These are phyloP conservation scores for Diaporthe ampelina DNA, from an alignment of 2,329 filamentous ascomycete genomes.

Conservation along the genomic window DNA sequence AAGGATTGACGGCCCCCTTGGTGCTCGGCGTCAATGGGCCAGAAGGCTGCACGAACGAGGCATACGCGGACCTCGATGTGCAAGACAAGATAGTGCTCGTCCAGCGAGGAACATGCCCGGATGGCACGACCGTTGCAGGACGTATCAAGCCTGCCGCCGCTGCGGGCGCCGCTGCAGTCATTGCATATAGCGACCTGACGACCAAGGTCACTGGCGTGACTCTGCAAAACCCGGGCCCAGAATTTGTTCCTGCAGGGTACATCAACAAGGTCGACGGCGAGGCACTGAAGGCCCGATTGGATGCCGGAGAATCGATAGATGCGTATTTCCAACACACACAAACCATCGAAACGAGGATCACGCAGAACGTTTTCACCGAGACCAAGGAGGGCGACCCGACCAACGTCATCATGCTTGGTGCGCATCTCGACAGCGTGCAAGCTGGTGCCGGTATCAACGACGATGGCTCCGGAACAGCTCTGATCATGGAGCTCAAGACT, in stretches of 20 bases:
- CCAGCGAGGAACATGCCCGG: not conserved
- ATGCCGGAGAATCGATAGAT: not conserved
- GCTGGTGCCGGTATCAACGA: slow-evolving; percentile 62
- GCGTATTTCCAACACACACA: slow-evolving; percentile 12
- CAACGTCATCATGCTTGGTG: slow-evolving; percentile 60
- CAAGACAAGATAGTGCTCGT: slow-evolving; percentile 21
- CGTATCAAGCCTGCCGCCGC: slow-evolving; percentile 22
- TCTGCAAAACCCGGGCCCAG: slow-evolving; percentile 2
- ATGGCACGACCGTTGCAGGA: not conserved
- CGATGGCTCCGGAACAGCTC: slow-evolving; percentile 58
- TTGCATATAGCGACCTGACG: slow-evolving; percentile 14
- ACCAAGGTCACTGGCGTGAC: slow-evolving; percentile 19
- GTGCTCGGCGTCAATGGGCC: slow-evolving; percentile 6
- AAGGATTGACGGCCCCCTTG: not conserved
- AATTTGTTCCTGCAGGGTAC: slow-evolving; percentile 12
- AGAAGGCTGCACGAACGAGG: slow-evolving; percentile 18
- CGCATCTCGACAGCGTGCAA: slow-evolving; percentile 59
- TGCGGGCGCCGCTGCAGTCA: not conserved
- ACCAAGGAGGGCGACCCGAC: slow-evolving; percentile 58
- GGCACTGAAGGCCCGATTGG: slow-evolving; percentile 2
- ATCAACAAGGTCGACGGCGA: slow-evolving; percentile 28
- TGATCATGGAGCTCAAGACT: slow-evolving; percentile 54
- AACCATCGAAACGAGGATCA: slow-evolving; percentile 52
- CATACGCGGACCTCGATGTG: slow-evolving; percentile 2
- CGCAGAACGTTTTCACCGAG: slow-evolving; percentile 61